These are phyloP conservation scores for Rhodotorula sp. DNA, from an alignment of 1,284 basidiomycete species.

Conservation along the genomic window DNA sequence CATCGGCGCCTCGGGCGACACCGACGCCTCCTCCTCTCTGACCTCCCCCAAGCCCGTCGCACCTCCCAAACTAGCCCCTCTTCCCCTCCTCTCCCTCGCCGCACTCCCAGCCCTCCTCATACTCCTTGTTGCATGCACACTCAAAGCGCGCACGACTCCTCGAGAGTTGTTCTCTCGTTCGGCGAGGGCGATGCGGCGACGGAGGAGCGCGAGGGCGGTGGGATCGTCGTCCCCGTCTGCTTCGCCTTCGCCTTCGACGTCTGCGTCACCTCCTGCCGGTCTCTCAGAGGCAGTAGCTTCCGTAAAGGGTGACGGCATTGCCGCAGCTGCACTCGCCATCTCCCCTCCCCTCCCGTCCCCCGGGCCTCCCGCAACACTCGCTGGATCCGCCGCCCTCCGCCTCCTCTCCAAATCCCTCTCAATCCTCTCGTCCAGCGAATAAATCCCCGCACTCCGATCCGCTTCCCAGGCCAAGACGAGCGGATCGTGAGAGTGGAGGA, in stretches of 20 bases:
- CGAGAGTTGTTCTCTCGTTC: constrained; percentile 14
- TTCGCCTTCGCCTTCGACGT: neutral
- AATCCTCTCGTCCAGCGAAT: constrained; percentile 31
- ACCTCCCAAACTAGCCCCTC: neutral
- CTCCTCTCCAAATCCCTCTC: constrained; percentile 35
- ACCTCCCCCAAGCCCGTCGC: neutral
- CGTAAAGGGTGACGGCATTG: neutral
- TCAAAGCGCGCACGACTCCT: constrained; percentile 14
- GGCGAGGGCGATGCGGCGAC: constrained; percentile 14
- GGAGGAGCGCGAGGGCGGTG: constrained; percentile 1
- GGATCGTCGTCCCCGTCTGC: neutral
- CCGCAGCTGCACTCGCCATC: neutral
- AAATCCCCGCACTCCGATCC: constrained; percentile 29
- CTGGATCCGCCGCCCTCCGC: constrained; percentile 1
- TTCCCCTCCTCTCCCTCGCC: neutral
- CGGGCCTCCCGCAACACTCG: too few species aligned
- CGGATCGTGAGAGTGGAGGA: constrained; percentile 14
- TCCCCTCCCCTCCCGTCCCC: neutral
- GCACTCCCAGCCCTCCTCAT: neutral
- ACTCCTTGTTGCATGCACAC: constrained; percentile 8
- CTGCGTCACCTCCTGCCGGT: neutral
- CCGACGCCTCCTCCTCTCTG: neutral
- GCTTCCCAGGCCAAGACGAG: constrained; percentile 40
- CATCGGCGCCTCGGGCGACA: too few species aligned
- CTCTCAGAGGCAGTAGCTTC: neutral